These are phyloP conservation scores for Ophiostoma perfectum DNA, from an alignment of 2,329 filamentous ascomycete species.

Conservation along the genomic window DNA sequence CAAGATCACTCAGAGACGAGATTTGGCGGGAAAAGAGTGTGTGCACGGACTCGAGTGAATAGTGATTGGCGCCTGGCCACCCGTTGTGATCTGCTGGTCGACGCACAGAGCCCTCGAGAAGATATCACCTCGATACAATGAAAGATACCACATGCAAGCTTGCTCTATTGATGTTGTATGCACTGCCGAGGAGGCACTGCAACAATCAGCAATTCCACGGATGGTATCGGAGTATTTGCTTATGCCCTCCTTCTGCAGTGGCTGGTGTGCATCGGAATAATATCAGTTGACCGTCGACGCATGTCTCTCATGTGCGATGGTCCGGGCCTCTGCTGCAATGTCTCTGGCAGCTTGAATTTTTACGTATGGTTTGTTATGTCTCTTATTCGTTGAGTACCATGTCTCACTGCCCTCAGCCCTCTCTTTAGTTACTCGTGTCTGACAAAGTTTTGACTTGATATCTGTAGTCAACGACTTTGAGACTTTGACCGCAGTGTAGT, in stretches of 20 bases:
- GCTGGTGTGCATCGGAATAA: background rate
- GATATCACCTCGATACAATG: background rate
- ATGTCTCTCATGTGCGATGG: conserved; percentile 4
- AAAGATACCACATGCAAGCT: background rate
- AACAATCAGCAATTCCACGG: background rate
- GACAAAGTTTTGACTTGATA: no score
- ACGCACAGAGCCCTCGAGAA: background rate
- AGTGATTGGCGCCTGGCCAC: background rate
- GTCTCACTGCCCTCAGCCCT: background rate
- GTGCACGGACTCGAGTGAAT: conserved; percentile 3
- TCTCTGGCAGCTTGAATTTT: background rate
- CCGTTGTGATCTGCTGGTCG: background rate
- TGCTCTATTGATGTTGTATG: conserved; percentile 4
- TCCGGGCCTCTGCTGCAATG: conserved; percentile 5
- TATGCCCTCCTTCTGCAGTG: background rate
- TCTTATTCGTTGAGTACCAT: background rate
- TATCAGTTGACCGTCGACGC: background rate
- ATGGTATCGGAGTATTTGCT: background rate
- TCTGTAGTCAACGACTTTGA: no score
- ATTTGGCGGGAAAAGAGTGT: background rate
- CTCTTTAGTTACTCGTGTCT: background rate
- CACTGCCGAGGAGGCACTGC: conserved; percentile 1
- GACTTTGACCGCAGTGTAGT: no score
- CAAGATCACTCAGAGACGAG: background rate
- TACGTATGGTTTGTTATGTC: background rate